These are phyloP conservation scores for Populus tremula DNA, from an alignment of 345 rosid species.

Conservation along the genomic window DNA sequence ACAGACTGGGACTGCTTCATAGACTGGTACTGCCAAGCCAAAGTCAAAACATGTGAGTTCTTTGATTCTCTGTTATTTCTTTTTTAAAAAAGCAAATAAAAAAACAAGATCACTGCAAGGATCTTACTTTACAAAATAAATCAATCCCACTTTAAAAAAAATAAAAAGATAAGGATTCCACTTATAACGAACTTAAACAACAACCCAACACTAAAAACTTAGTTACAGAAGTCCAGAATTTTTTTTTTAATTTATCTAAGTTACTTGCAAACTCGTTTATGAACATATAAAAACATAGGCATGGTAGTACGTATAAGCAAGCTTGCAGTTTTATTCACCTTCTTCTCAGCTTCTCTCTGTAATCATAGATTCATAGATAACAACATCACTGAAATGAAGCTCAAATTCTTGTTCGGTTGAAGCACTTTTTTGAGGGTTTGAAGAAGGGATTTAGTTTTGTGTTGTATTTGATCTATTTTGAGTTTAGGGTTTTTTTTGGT, in stretches of 20 bases:
- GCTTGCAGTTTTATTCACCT: background rate
- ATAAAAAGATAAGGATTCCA: background rate
- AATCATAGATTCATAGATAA: background rate
- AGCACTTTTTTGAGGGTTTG: background rate
- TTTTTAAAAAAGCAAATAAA: background rate
- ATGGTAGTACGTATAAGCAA: background rate
- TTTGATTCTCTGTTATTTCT: background rate
- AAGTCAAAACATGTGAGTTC: background rate
- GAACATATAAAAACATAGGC: background rate
- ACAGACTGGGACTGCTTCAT: slow-evolving; percentile 38
- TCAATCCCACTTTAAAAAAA: background rate
- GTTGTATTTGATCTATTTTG: too few species aligned
- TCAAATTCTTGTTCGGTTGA: background rate
- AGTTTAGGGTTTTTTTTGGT: background rate
- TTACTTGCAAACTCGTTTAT: background rate
- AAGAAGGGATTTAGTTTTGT: background rate
- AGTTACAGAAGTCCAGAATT: too few species aligned
- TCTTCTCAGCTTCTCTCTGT: background rate
- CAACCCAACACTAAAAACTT: too few species aligned
- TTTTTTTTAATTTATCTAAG: background rate
- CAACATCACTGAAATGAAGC: background rate
- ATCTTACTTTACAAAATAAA: background rate
- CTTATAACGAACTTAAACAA: background rate
- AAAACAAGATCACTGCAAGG: background rate
- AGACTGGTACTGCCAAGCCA: slow-evolving; percentile 6